Percentiles rank a stretch among this genome's conserved stretches.
phyloP scores from a whole-genome alignment of 805 yeast species.

The Lipomyces japonicus region DNA sequence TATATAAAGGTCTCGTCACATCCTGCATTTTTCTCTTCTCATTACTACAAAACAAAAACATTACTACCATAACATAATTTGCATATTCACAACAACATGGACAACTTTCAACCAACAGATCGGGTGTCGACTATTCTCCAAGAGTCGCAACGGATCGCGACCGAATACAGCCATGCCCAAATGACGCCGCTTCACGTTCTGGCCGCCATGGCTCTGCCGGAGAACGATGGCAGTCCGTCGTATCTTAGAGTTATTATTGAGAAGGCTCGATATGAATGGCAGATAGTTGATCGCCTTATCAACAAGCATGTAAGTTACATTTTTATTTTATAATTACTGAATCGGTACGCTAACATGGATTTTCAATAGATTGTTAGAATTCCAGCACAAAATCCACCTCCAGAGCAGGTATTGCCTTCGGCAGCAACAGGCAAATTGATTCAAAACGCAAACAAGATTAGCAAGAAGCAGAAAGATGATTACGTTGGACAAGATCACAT shows the following conservation, averaged over 20 bases:
- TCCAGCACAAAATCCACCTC: conserved; percentile 88
- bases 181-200: conserved; percentile 82
- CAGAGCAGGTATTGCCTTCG: conserved; percentile 71
- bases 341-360: neutral
- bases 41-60: too few species aligned
- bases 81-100: too few species aligned
- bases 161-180: conserved; percentile 78
- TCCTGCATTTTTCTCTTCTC: too few species aligned
- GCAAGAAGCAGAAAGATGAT: conserved; percentile 82
- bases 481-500: conserved; percentile 94
- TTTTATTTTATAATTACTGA: neutral
- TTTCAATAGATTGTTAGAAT: conserved; percentile 63
- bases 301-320: conserved; percentile 46
- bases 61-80: too few species aligned
- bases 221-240: conserved; percentile 50
- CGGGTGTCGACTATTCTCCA: conserved; percentile 81
- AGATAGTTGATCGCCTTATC: conserved; percentile 68
- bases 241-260: conserved; percentile 80
- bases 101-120: conserved; percentile 77
- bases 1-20: too few species aligned
- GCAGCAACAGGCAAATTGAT: conserved; percentile 73
- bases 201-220: conserved; percentile 81
- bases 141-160: conserved; percentile 75
- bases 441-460: conserved; percentile 69
- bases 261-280: conserved; percentile 85